These are phyloP conservation scores for Asterella californica DNA, from an alignment of 225 moss, liverwort and hornwort species.

Conservation along the genomic window DNA sequence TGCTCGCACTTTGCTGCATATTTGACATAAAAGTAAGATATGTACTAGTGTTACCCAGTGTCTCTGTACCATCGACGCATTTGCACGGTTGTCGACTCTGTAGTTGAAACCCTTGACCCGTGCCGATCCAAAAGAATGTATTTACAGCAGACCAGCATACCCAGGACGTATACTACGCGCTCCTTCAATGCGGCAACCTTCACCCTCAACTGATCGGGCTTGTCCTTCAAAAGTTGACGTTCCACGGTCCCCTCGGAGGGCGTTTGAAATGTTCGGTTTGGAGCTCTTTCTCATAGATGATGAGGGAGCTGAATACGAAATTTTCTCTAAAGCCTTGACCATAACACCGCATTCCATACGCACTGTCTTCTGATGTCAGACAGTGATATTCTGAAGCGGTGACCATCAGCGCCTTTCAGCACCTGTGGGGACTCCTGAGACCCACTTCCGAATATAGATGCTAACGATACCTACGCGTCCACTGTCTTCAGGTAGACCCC, in stretches of 20 bases:
- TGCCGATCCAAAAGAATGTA: conserved; percentile 16
- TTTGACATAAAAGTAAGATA: not conserved
- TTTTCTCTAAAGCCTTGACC: not conserved
- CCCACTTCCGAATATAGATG: not conserved
- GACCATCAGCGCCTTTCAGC: not conserved
- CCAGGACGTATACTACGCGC: not conserved
- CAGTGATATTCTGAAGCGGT: not conserved
- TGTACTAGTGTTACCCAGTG: not conserved
- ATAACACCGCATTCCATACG: not conserved
- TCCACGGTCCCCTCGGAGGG: not conserved
- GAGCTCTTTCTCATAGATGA: not conserved
- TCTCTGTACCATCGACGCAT: not conserved
- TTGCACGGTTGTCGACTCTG: not conserved
- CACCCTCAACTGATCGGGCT: not conserved
- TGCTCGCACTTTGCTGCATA: not conserved
- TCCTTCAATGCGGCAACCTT: not conserved
- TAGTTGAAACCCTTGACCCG: not conserved
- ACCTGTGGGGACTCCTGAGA: not conserved
- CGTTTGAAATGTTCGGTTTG: not conserved
- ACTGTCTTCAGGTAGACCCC: conserved; percentile 81
- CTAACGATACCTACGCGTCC: conserved; percentile 31
- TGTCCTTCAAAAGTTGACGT: not conserved
- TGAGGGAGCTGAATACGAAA: not conserved
- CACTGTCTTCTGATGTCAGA: not conserved
- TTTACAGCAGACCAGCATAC: conserved; percentile 8